Evolutionary conservation across 2,329 filamentous ascomycete genomes (phyloP).

Genomic region (Epichloe gansuensis): DNA sequence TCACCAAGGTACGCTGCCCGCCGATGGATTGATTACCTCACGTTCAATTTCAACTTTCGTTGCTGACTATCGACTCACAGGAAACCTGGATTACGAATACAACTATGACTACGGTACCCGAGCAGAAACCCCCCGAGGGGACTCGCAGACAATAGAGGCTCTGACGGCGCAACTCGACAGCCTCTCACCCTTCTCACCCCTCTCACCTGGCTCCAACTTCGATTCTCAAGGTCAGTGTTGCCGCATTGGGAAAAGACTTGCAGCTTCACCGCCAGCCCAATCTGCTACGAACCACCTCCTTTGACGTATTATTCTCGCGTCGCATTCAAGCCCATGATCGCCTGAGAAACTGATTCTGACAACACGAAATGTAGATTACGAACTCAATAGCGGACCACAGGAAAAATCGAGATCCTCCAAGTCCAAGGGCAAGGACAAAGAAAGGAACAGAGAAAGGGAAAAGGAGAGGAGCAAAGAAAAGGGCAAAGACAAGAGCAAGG

Average conservation of each 20-base stretch:
- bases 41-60: not conserved
- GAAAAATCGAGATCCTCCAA: not conserved
- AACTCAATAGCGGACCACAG: not conserved
- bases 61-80: not conserved
- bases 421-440: constrained; percentile 1
- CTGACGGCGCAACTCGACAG: not conserved
- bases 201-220: constrained; percentile 3
- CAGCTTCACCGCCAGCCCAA: not conserved
- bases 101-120: not conserved
- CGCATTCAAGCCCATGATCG: not conserved
- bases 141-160: not conserved
- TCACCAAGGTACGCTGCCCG: not conserved
- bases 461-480: not conserved
- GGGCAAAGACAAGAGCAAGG: not conserved
- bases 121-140: constrained; percentile 3
- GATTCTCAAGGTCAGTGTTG: constrained; percentile 1
- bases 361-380: not conserved
- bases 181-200: not conserved
- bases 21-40: not conserved
- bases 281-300: not conserved
- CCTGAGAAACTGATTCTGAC: not conserved
- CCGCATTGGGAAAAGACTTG: not conserved
- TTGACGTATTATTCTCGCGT: not conserved
- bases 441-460: not conserved
- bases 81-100: constrained; percentile 3